These are phyloP conservation scores for Ziziphus jujuba DNA, from an alignment of 306 rosid species.

Conservation along the genomic window DNA sequence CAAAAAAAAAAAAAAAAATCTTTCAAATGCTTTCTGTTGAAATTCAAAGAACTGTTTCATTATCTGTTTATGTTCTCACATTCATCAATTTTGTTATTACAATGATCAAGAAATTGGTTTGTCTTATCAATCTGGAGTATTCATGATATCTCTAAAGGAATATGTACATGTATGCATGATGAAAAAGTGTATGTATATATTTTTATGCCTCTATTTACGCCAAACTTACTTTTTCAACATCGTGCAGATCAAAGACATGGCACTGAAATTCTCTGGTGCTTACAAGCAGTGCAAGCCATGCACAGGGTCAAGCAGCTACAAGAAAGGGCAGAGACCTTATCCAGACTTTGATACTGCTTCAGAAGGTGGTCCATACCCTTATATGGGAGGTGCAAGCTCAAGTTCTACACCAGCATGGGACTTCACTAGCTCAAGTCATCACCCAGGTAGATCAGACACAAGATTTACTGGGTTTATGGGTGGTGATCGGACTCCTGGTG, in stretches of 20 bases:
- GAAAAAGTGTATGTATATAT: too few species aligned
- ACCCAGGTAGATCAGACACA: constrained; percentile 54
- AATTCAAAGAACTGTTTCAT: too few species aligned
- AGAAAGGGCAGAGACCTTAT: constrained; percentile 63
- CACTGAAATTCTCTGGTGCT: constrained; percentile 77
- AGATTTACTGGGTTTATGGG: constrained; percentile 47
- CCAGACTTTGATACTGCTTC: constrained; percentile 71
- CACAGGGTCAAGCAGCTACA: constrained; percentile 61
- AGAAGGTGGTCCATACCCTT: constrained; percentile 83
- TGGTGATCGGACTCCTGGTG: constrained; percentile 57
- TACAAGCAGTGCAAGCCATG: constrained; percentile 70
- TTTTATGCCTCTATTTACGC: neutral
- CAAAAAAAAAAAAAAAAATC: too few species aligned
- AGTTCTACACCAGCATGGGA: constrained; percentile 92
- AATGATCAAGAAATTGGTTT: too few species aligned
- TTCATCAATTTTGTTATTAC: too few species aligned
- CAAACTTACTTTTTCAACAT: neutral
- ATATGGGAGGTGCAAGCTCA: constrained; percentile 73
- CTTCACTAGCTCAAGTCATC: constrained; percentile 49
- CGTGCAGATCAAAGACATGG: constrained; percentile 86
- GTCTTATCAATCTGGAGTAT: too few species aligned
- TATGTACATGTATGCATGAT: neutral
- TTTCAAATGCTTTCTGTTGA: too few species aligned
- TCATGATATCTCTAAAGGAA: neutral
- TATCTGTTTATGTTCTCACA: neutral